Evolutionary conservation across 306 rosid genomes (phyloP).

Genomic region (Cucurbita pepo): DNA sequence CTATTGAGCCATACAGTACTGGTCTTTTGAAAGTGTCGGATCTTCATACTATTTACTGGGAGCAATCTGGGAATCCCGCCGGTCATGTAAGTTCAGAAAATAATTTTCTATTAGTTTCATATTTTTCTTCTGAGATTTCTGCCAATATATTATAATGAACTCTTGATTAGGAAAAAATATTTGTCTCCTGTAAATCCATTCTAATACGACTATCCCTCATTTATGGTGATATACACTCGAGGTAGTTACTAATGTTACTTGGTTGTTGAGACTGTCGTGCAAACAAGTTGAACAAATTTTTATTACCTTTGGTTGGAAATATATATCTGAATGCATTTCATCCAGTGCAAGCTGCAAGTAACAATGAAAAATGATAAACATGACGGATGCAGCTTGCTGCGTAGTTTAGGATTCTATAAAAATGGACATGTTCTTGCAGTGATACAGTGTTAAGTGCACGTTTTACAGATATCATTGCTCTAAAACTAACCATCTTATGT

Average conservation of each 20-base stretch:
- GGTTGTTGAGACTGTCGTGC: not conserved
- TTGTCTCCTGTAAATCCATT: not conserved
- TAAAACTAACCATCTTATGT: not conserved
- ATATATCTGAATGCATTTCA: not conserved
- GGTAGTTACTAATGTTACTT: not conserved
- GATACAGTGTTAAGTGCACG: not conserved
- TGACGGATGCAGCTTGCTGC: not conserved
- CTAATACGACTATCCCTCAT: not conserved
- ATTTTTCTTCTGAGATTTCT: not conserved
- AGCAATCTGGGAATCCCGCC: constrained; percentile 74
- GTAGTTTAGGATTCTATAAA: not conserved
- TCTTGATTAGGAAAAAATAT: not conserved
- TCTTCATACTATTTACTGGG: constrained; percentile 73
- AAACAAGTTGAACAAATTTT: not conserved
- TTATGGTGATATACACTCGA: not conserved
- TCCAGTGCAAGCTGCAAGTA: not conserved
- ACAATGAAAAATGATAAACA: not conserved
- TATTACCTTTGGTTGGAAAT: not conserved
- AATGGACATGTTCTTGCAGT: not conserved
- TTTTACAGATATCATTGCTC: not conserved
- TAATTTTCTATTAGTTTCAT: not conserved
- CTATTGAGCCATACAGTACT: constrained; percentile 44
- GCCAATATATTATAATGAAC: not conserved
- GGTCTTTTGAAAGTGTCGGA: constrained; percentile 74
- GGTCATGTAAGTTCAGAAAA: constrained; percentile 41